Base-by-base conservation (phyloP, 2,329 filamentous ascomycete species). In the Paecilomyces formosus region DNA sequence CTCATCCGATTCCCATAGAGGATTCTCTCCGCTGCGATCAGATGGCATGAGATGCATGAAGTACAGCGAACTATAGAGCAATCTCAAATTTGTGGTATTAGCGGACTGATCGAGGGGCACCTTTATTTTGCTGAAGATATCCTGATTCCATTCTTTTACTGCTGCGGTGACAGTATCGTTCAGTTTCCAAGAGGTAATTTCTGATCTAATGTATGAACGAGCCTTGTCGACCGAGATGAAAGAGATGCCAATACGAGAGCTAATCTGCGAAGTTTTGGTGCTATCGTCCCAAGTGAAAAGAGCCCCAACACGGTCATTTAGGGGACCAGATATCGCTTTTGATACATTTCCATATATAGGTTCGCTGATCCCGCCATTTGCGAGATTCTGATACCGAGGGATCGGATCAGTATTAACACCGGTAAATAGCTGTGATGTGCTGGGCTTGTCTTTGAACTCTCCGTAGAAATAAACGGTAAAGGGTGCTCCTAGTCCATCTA, bases 1-100 rank as follows among this genome's bases (percentile, higher is more conserved):
- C 70, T 89, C 87, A 0, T 68, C 66, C 0, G 84, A 85, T 0
- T 76, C 68, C 87, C 87, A 90, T 0, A 81, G 72, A 0, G 87
- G 86, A 61, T 89, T 90, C 68, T 90, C 88, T 0, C 86, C 86
- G 0, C 86, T 88, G 59, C 85, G 82, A 67, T 90, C 88, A 0
- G 85, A 87, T 0, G 87, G 87, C 60, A 89, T 81, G 8, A 89
- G 70, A 57, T 85, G 82, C 79, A 87, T 86, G 61, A 87, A 86
- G 65, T 89, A 89, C 4, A 71, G 61, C 9, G 69, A 71, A 50
- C 68, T 71, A 31, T 71, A 71, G 3, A 70, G 58, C 31, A 71
- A 54, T 51, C 68, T 62, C n/a, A 71, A 64, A 31, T 68, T 59
- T 11, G 68, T 70, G 51, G 65, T 57, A 26, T 70, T 72, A 0